Percentiles rank a stretch among this genome's conserved stretches.
Evolutionary conservation across 2,329 filamentous ascomycete species (phyloP).

Genomic region (Chalaropsis thielavioides): DNA sequence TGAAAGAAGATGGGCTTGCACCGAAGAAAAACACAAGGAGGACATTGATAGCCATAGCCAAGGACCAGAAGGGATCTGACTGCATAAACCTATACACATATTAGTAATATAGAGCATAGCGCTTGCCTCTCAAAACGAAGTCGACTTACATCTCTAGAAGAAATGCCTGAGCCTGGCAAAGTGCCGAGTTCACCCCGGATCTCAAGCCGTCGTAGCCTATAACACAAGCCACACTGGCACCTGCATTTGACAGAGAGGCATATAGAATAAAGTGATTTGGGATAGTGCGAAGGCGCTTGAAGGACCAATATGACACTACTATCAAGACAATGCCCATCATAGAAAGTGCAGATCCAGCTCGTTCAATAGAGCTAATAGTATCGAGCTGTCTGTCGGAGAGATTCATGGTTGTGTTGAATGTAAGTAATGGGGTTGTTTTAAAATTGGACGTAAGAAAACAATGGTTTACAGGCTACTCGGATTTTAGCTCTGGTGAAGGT

Average conservation of each 20-base stretch:
- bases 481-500: not conserved
- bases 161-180: conserved; percentile 50
- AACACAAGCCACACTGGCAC: conserved; percentile 50
- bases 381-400: conserved; percentile 28
- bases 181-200: conserved; percentile 35
- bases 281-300: conserved; percentile 40
- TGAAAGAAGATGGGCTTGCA: conserved; percentile 51
- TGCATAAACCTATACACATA: conserved; percentile 51
- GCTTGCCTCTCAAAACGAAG: not conserved
- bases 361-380: conserved; percentile 35
- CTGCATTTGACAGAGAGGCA: conserved; percentile 44
- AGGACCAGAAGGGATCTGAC: conserved; percentile 61
- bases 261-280: conserved; percentile 49
- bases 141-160: conserved; percentile 50
- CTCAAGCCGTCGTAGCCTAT: conserved; percentile 53
- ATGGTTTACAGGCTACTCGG: not conserved
- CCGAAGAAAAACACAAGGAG: conserved; percentile 52
- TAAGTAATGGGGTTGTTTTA: not conserved
- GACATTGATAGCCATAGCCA: conserved; percentile 73
- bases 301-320: conserved; percentile 37
- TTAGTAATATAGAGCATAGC: not conserved
- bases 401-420: conserved; percentile 15
- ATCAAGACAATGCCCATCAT: conserved; percentile 37
- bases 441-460: not conserved
- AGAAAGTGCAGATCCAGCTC: conserved; percentile 39